phyloP scores from a whole-genome alignment of 2,329 filamentous ascomycete species.

The Pseudocercospora ulei region DNA sequence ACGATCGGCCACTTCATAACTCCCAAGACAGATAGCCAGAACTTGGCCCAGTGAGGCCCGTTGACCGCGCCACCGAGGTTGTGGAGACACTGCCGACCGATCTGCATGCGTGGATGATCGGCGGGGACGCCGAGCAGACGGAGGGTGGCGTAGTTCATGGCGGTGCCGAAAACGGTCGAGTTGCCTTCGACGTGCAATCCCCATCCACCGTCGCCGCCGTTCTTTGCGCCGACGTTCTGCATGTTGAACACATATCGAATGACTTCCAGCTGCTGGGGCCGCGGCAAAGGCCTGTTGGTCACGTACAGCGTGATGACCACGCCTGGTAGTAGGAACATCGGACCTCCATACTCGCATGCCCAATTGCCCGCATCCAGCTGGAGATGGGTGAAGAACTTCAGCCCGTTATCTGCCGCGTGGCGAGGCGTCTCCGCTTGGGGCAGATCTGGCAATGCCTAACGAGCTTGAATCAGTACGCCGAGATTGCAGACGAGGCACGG shows the following conservation, averaged over 20 bases:
- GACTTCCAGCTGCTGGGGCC: conserved; percentile 73
- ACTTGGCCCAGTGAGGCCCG: conserved; percentile 92
- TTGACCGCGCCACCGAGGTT: conserved; percentile 74
- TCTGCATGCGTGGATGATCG: conserved; percentile 75
- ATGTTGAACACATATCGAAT: conserved; percentile 83
- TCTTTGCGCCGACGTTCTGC: conserved; percentile 47
- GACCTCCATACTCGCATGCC: conserved; percentile 95
- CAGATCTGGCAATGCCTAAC: conserved; percentile 63
- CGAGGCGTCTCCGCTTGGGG: conserved; percentile 61
- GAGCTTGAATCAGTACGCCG: conserved; percentile 5
- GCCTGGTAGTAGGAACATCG: conserved; percentile 87
- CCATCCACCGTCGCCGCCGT: conserved; percentile 85
- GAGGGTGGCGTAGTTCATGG: conserved; percentile 74
- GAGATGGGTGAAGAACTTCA: conserved; percentile 79
- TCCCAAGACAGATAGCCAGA: conserved; percentile 79
- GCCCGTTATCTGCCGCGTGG: conserved; percentile 68
- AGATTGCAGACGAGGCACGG: neutral
- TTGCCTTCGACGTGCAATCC: conserved; percentile 90
- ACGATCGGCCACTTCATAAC: conserved; percentile 83
- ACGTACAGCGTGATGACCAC: conserved; percentile 78
- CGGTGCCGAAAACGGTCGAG: conserved; percentile 81
- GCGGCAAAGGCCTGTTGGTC: conserved; percentile 76
- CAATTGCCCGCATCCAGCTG: conserved; percentile 86
- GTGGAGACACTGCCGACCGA: conserved; percentile 72
- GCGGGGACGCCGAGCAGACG: conserved; percentile 73